Percentiles rank a stretch among this genome's conserved stretches.
phyloP scores from a whole-genome alignment of 352 stramenopile species.

The Pythium insidiosum region DNA sequence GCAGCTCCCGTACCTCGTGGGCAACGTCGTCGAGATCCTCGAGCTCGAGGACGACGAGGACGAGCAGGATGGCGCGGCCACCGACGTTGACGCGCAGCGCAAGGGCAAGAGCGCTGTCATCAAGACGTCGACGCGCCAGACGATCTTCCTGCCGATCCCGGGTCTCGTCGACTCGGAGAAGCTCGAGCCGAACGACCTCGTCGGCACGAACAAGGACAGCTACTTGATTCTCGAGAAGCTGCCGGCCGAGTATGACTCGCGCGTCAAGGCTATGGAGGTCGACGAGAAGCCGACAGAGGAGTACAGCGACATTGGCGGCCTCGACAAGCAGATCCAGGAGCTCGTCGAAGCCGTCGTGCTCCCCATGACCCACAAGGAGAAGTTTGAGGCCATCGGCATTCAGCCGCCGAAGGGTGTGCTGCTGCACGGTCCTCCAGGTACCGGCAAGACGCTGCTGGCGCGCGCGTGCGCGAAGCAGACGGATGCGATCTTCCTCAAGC shows the following conservation, averaged over 20 bases:
- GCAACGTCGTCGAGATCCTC: constrained; percentile 95
- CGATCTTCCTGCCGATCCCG: constrained; percentile 98
- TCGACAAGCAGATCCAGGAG: constrained; percentile 99
- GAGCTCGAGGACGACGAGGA: constrained; percentile 88
- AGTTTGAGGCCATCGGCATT: constrained; percentile 97
- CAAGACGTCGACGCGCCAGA: constrained; percentile 97
- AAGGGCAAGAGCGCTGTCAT: constrained; percentile 95
- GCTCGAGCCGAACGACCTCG: constrained; percentile 95
- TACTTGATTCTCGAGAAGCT: constrained; percentile 99
- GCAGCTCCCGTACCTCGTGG: constrained; percentile 98
- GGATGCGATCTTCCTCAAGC: constrained; percentile 98
- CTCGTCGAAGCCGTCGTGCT: constrained; percentile 97
- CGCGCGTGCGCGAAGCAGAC: constrained; percentile 98
- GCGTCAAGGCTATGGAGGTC: constrained; percentile 98
- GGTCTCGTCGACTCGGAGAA: constrained; percentile 94
- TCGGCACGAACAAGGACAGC: constrained; percentile 99
- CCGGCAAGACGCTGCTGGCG: constrained; percentile 98
- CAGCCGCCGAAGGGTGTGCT: constrained; percentile 96
- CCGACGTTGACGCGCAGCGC: constrained; percentile 88
- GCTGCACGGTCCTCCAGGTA: constrained; percentile 95
- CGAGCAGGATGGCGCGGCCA: constrained; percentile 91
- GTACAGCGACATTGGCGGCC: constrained; percentile 94
- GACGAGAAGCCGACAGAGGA: constrained; percentile 92
- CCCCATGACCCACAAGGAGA: constrained; percentile 97
- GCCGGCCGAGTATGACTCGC: constrained; percentile 96